Evolutionary conservation across 2,329 filamentous ascomycete genomes (phyloP).

Genomic region (Fusarium subtropicale): DNA sequence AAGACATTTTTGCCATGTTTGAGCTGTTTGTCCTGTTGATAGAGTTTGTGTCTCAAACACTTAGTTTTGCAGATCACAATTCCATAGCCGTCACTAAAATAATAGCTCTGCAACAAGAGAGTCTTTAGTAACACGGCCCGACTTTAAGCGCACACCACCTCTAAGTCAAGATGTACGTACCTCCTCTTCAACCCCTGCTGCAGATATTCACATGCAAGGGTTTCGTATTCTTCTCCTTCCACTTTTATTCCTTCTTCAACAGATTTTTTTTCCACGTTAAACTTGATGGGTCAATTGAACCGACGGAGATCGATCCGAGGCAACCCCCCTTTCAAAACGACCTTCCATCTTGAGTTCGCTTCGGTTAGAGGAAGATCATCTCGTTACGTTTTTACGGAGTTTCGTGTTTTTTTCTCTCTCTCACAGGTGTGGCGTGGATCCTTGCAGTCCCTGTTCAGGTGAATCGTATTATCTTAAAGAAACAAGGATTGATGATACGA

Average conservation of each 20-base stretch:
- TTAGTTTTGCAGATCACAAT: background rate
- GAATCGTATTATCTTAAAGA: background rate
- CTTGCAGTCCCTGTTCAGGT: background rate
- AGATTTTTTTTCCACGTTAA: background rate
- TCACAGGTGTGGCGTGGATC: background rate
- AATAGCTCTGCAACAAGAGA: background rate
- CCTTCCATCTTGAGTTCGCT: background rate
- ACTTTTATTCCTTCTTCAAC: background rate
- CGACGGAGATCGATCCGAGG: slow-evolving; percentile 3
- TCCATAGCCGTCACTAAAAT: background rate
- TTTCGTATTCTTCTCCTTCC: background rate
- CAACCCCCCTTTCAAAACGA: background rate
- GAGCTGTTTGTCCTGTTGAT: background rate
- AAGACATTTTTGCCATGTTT: background rate
- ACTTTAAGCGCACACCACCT: background rate
- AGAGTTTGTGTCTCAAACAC: background rate
- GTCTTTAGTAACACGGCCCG: background rate
- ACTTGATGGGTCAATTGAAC: background rate
- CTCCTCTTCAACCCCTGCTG: background rate
- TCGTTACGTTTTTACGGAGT: background rate
- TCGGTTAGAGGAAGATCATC: slow-evolving; percentile 1
- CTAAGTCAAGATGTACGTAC: background rate
- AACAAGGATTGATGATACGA: background rate
- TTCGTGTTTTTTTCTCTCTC: background rate
- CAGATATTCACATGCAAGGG: slow-evolving; percentile 1